phyloP scores from a whole-genome alignment of 371 early-diverging fungal genomes.

The Mucor mucedo region DNA sequence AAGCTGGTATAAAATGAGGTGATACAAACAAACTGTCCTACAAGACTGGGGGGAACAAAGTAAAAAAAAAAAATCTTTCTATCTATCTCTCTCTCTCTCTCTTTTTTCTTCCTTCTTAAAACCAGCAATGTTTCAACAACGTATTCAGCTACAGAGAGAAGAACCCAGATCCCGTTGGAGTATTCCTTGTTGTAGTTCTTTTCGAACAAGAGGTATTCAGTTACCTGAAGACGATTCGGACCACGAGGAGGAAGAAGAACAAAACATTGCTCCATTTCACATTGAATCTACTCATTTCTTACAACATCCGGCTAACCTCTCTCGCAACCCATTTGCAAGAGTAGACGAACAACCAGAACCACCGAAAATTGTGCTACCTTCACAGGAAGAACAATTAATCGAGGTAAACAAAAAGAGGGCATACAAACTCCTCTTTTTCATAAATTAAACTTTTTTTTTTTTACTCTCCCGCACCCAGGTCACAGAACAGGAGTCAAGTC shows the following conservation, averaged over 20 bases:
- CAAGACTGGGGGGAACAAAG: neutral
- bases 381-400: neutral
- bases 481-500: slow-evolving; percentile 19
- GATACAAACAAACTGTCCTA: too few relatives aligned
- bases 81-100: neutral
- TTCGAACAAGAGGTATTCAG: slow-evolving; percentile 17
- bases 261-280: neutral
- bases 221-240: slow-evolving; percentile 29
- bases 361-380: neutral
- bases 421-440: too few relatives aligned
- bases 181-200: slow-evolving; percentile 24
- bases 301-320: slow-evolving; percentile 8
- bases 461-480: neutral
- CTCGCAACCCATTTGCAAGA: slow-evolving; percentile 27
- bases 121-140: slow-evolving; percentile 4
- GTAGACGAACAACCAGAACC: neutral
- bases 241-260: slow-evolving; percentile 15
- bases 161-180: slow-evolving; percentile 1
- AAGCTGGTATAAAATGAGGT: too few relatives aligned
- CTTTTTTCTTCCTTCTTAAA: neutral
- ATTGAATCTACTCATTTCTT: slow-evolving; percentile 6
- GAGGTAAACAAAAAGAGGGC: neutral
- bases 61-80: neutral
- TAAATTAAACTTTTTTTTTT: neutral
- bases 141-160: neutral